Percentiles rank a stretch among this genome's conserved stretches.
Evolutionary conservation across 2,329 filamentous ascomycete genomes (phyloP).

Genomic region (Fusarium napiforme): DNA sequence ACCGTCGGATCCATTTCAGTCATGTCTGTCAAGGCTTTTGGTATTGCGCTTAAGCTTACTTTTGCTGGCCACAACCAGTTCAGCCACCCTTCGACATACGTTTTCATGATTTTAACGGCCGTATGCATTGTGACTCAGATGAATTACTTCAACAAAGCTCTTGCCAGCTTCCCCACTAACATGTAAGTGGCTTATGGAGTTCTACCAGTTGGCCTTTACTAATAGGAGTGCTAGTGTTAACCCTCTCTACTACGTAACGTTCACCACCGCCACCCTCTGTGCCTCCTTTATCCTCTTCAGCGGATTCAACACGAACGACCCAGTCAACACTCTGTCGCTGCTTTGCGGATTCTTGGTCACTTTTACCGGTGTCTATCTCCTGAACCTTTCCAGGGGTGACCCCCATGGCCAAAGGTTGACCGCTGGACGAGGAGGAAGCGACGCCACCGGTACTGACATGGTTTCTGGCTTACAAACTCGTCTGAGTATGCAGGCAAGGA

Average conservation of each 20-base stretch:
- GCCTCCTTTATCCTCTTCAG: slow-evolving; percentile 96
- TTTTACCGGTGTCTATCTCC: slow-evolving; percentile 92
- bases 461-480: slow-evolving; percentile 90
- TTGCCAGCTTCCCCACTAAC: slow-evolving; percentile 96
- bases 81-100: slow-evolving; percentile 92
- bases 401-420: slow-evolving; percentile 79
- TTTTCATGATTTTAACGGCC: slow-evolving; percentile 91
- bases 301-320: slow-evolving; percentile 94
- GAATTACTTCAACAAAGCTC: slow-evolving; percentile 99
- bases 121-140: slow-evolving; percentile 98
- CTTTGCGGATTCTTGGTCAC: slow-evolving; percentile 94
- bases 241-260: slow-evolving; percentile 96
- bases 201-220: not conserved
- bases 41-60: slow-evolving; percentile 95
- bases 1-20: slow-evolving; percentile 97
- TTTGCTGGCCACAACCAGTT: slow-evolving; percentile 96
- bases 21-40: slow-evolving; percentile 99
- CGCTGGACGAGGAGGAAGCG: slow-evolving; percentile 70
- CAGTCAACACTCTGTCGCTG: slow-evolving; percentile 91
- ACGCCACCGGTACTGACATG: slow-evolving; percentile 90
- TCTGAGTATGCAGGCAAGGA: slow-evolving; percentile 89
- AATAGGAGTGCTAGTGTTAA: slow-evolving; percentile 74
- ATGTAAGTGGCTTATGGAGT: slow-evolving; percentile 71
- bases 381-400: slow-evolving; percentile 94
- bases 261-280: slow-evolving; percentile 92